Evolutionary conservation across 2,329 filamentous ascomycete genomes (phyloP).

Genomic region (Aureobasidium sp.): DNA sequence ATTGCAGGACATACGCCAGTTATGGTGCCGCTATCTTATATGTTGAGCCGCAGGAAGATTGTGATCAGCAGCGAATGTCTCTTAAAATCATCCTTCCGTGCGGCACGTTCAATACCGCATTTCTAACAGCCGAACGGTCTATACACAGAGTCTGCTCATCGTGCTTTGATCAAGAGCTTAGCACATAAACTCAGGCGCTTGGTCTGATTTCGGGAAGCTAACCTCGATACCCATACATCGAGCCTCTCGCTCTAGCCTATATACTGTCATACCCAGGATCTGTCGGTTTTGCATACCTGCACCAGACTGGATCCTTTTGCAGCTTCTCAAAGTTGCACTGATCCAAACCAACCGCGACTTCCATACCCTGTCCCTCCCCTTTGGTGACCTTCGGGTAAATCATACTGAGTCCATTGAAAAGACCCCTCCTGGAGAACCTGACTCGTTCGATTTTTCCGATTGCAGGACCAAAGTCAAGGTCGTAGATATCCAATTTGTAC

Average conservation of each 20-base stretch:
- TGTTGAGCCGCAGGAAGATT: not conserved
- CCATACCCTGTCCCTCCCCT: not conserved
- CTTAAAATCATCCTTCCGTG: not conserved
- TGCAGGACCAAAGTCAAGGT: not conserved
- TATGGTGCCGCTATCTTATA: no score
- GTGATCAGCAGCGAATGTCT: not conserved
- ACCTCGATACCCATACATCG: no score
- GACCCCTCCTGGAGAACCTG: not conserved
- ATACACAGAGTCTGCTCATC: no score
- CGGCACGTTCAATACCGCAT: not conserved
- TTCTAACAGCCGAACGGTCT: no score
- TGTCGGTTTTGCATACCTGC: not conserved
- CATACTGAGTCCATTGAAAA: conserved; percentile 1
- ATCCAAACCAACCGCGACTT: not conserved
- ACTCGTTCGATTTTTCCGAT: not conserved
- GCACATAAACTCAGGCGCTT: no score
- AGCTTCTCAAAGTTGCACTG: not conserved
- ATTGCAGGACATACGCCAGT: no score
- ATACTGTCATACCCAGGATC: not conserved
- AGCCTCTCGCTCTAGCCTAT: not conserved
- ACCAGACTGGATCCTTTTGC: not conserved
- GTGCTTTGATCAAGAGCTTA: no score
- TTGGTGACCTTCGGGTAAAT: not conserved
- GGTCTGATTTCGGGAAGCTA: no score
- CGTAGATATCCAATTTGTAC: conserved; percentile 2